These are phyloP conservation scores for Ulota crispa DNA, from an alignment of 225 moss, liverwort and hornwort species.

Conservation along the genomic window DNA sequence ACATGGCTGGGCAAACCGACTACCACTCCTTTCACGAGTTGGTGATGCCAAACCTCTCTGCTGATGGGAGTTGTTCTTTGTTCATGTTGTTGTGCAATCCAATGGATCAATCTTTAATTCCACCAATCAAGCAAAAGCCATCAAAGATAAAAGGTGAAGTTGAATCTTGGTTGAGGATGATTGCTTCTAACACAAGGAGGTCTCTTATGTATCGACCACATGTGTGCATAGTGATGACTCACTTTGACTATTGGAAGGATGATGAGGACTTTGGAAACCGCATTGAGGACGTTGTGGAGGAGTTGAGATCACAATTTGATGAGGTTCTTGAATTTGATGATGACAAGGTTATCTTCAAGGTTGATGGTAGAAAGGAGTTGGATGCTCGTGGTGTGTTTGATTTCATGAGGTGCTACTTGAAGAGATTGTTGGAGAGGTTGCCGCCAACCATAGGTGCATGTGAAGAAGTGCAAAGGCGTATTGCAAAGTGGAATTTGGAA, in stretches of 20 bases:
- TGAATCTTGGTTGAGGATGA: neutral
- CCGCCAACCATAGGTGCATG: neutral
- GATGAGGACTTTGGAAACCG: accelerated
- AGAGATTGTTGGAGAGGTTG: neutral
- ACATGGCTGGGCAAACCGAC: neutral
- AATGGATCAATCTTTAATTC: accelerated
- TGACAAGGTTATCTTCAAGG: neutral
- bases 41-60: neutral
- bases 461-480: accelerated
- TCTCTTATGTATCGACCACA: neutral
- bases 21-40: neutral
- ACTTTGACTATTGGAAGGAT: neutral
- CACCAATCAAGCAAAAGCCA: accelerated
- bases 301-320: neutral
- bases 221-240: neutral
- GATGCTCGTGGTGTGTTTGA: neutral
- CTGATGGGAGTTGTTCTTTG: neutral
- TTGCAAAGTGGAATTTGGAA: neutral
- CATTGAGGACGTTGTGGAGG: neutral
- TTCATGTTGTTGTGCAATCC: neutral
- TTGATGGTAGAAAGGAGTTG: accelerated
- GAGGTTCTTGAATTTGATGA: neutral
- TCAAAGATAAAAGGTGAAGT: neutral
- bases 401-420: neutral
- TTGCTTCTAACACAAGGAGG: conserved; percentile 13